These are phyloP conservation scores for Arthrobotrys sphaeroides DNA, from an alignment of 2,329 filamentous ascomycete species.

Conservation along the genomic window DNA sequence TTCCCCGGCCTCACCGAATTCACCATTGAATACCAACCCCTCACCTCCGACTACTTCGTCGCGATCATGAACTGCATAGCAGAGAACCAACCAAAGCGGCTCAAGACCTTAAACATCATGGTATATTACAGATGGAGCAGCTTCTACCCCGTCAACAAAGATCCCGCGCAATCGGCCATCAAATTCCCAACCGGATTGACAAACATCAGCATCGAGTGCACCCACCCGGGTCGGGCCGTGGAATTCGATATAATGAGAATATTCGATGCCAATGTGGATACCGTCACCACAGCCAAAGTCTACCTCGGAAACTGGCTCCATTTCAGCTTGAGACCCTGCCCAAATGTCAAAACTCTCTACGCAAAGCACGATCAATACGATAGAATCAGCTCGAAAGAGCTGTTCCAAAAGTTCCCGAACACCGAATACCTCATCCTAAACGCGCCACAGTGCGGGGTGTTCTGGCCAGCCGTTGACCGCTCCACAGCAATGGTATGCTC, in stretches of 20 bases:
- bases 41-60: slow-evolving; percentile 6
- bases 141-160: background rate
- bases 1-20: slow-evolving; percentile 32
- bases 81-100: slow-evolving; percentile 3
- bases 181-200: slow-evolving; percentile 35
- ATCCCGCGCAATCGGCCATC: background rate
- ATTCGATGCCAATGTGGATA: slow-evolving; percentile 14
- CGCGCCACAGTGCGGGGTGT: background rate
- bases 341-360: slow-evolving; percentile 26
- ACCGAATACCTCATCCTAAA: slow-evolving; percentile 1
- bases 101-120: slow-evolving; percentile 32
- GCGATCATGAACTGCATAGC: slow-evolving; percentile 27
- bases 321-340: slow-evolving; percentile 23
- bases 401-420: slow-evolving; percentile 30
- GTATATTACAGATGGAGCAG: background rate
- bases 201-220: background rate
- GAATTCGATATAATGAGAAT: background rate
- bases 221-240: background rate
- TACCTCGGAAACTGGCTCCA: background rate
- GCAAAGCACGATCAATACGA: background rate
- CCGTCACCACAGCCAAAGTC: slow-evolving; percentile 16
- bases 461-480: background rate
- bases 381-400: background rate
- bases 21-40: slow-evolving; percentile 2
- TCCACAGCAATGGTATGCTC: background rate